Evolutionary conservation across 352 stramenopile species (phyloP), one percentile per base, ranked within the genome.

Genomic region (Lagenidium giganteum): DNA sequence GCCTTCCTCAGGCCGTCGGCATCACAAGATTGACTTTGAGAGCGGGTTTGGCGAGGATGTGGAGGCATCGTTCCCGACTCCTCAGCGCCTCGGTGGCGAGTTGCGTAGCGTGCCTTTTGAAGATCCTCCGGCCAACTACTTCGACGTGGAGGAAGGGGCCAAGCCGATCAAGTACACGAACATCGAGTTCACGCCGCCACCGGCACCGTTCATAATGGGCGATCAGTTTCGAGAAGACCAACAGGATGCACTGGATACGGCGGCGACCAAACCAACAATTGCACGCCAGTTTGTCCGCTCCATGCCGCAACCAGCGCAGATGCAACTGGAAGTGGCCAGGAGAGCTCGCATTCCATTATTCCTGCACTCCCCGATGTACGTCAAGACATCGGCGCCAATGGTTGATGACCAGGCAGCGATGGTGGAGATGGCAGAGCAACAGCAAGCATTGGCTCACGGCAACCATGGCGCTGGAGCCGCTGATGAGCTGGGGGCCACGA

Each of bases 341-440:
- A 90, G 91, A 47, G 81, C 81, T 21, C 67, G 79, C 1, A 93
- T 93, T 18, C 81, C 81, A 29, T 46, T 93, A 9, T 93, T 93
- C 52, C 40, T 93, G 34, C 81, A 93, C 55, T 91, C 81, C 21
- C 81, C 81, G 8, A 88, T 93, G 78, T 90, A 91, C 56, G 79
- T 91, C 16, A 84, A 72, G 51, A 87, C 71, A 4, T 88, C 73
- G 14, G 64, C 73, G 2, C 53, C 66, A 13, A 66, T 61, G 34
- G 55, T 89, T 23, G 59, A 84, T 21, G 76, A 89, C 33, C 51
- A 79, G 3, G 32, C 70, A 17, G 44, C 61, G 26, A n/a, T n/a
- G n/a, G n/a, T n/a, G n/a, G n/a, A n/a, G n/a, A n/a, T 16, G n/a
- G 26, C 12, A n/a, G n/a, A 28, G 12, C n/a, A 24, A 28, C 16